Percentiles rank a stretch among this genome's conserved stretches.
These are phyloP conservation scores for Mortierella sp. DNA, from an alignment of 371 early-diverging fungal species.

Conservation along the genomic window DNA sequence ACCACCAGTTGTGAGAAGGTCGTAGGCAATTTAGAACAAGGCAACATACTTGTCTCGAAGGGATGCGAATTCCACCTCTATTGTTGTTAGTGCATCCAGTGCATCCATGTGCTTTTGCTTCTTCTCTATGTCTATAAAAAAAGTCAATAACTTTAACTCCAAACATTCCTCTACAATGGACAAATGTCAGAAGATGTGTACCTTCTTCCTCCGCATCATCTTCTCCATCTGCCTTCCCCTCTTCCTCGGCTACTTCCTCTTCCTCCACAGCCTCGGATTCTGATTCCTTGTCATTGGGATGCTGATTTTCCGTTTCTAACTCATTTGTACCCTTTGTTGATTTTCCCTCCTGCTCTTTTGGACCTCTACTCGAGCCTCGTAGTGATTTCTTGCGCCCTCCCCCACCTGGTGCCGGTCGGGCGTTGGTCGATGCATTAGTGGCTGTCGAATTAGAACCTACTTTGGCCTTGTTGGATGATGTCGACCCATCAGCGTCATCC, in stretches of 20 bases:
- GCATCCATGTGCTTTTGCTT: conserved; percentile 59
- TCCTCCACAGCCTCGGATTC: conserved; percentile 34
- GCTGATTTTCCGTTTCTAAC: conserved; percentile 11
- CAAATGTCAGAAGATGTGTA: neutral
- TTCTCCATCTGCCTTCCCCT: conserved; percentile 18
- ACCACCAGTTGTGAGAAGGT: neutral
- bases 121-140: conserved; percentile 38
- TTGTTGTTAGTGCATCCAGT: conserved; percentile 60
- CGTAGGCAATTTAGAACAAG: neutral
- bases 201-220: conserved; percentile 27
- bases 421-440: neutral
- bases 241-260: conserved; percentile 21
- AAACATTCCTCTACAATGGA: neutral
- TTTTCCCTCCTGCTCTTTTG: conserved; percentile 23
- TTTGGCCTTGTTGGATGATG: conserved; percentile 14
- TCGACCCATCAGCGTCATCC: conserved; percentile 8
- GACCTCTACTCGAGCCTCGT: conserved; percentile 24
- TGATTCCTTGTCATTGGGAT: conserved; percentile 28
- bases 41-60: conserved; percentile 61
- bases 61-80: conserved; percentile 64
- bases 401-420: conserved; percentile 9
- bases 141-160: neutral
- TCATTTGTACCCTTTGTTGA: conserved; percentile 12
- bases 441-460: conserved; percentile 20
- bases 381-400: conserved; percentile 27